A percentile compares a stretch with the other conserved stretches of the same genome.
Conservation (phyloP, 768 basidiomycete genomes). For the Tulasnella sp. region DNA sequence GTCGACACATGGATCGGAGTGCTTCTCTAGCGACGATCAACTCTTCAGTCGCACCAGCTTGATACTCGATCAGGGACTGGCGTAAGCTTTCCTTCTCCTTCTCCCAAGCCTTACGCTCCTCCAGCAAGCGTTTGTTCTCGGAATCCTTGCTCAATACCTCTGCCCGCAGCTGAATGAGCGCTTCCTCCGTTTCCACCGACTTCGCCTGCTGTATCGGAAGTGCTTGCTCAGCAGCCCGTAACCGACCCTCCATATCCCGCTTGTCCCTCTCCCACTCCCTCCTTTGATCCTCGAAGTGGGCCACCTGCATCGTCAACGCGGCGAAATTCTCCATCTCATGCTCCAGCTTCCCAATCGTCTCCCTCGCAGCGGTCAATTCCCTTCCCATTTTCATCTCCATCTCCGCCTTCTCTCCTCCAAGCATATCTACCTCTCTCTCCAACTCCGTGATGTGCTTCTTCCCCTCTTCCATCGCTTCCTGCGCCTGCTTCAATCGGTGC, state of each 20-base stretch:
- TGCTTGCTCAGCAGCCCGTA: conserved; percentile 29
- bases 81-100: conserved; percentile 38
- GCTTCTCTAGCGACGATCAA: conserved; percentile 41
- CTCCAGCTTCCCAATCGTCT: conserved; percentile 49
- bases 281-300: conserved; percentile 34
- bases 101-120: conserved; percentile 33
- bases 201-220: not conserved
- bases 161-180: conserved; percentile 6
- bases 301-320: conserved; percentile 37
- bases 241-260: conserved; percentile 31
- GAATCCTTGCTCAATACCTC: conserved; percentile 11
- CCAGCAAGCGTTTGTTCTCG: conserved; percentile 10
- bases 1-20: conserved; percentile 43
- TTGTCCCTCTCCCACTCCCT: conserved; percentile 42
- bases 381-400: conserved; percentile 52
- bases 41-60: conserved; percentile 35
- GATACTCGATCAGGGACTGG: conserved; percentile 28
- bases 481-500: conserved; percentile 51
- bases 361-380: conserved; percentile 58
- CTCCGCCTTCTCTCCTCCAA: conserved; percentile 58
- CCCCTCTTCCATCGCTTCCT: conserved; percentile 46
- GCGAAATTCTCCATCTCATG: conserved; percentile 43
- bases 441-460: conserved; percentile 53
- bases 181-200: conserved; percentile 29
- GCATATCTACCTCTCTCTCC: conserved; percentile 48